Base-by-base conservation (phyloP, 83 land plant species). In the Diphasiastrum complanatum region DNA sequence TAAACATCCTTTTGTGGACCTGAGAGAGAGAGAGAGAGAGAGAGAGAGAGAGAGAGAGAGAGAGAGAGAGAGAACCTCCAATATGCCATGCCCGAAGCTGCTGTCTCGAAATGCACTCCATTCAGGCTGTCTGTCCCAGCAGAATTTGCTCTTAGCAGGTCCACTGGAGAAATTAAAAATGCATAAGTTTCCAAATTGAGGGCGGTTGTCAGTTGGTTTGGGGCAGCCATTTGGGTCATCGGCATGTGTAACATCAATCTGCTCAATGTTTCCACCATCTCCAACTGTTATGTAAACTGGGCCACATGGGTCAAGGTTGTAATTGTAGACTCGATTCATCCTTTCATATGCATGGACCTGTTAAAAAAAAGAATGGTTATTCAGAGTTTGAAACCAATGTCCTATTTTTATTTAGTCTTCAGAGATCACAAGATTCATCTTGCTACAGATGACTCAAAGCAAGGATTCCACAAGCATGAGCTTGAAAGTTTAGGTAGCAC, bases 271-370 rank as follows among this genome's bases (percentile, higher is more conserved):
- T 5, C 74, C 77, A 33, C 77, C 77, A 60, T 74, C 77, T 22
- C 77, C 77, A 5, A 69, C 56, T 24, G 67, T 63, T 16, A 74
- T 51, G 66, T 74, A 63, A 27, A 74, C 67, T 18, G 74, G 77
- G 3, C 47, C 77, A 63, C 77, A 74, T 33, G 59, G 38, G 47
- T 74, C 61, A 32, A 68, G 47, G 14, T 51, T 45, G 62, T 74
- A 74, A 26, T 74, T 55, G 60, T 74, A 69, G n/a, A 74, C 74
- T 45, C 74, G 19, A 33, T 74, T 74, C 41, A 31, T 51, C 33
- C 77, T 74, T 61, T 74, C 77, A 46, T 74, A 74, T 33, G 75
- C 74, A 69, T 74, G 77, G 1, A 74, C 74, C 77, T 74, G 63
- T 1, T 19, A 25, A 18, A 43, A 31, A 27, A 25, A n/a, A n/a